Percentiles rank a stretch among this genome's conserved stretches.
These are phyloP conservation scores for Fusarium sp. DNA, from an alignment of 2,329 filamentous ascomycete genomes.

Conservation along the genomic window DNA sequence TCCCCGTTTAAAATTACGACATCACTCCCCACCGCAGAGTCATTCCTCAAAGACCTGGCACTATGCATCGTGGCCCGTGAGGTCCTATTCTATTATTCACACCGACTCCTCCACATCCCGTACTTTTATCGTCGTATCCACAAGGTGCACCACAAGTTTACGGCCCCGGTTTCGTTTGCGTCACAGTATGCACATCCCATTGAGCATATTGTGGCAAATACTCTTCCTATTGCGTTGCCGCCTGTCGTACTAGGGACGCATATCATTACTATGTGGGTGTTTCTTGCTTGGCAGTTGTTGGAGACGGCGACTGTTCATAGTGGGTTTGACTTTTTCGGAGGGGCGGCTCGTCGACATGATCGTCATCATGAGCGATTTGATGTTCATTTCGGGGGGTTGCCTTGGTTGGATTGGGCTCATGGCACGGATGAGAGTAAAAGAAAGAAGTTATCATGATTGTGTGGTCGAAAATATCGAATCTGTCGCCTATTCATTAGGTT, in stretches of 20 bases:
- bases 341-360: constrained; percentile 64
- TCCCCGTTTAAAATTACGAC: constrained; percentile 54
- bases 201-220: constrained; percentile 67
- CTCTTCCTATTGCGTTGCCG: constrained; percentile 63
- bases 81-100: constrained; percentile 66
- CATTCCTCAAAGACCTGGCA: constrained; percentile 55
- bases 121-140: constrained; percentile 63
- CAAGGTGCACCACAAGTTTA: constrained; percentile 68
- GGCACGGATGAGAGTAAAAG: constrained; percentile 54
- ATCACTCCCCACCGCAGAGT: constrained; percentile 50
- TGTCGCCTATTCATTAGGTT: background rate
- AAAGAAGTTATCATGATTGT: background rate
- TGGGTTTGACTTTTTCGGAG: constrained; percentile 66
- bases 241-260: constrained; percentile 60
- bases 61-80: constrained; percentile 60
- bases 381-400: constrained; percentile 65
- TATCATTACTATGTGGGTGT: constrained; percentile 64
- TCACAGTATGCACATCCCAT: constrained; percentile 68
- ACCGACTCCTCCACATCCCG: constrained; percentile 64
- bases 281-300: constrained; percentile 60
- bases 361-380: constrained; percentile 68
- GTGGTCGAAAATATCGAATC: background rate
- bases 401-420: constrained; percentile 66
- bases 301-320: constrained; percentile 68
- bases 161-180: constrained; percentile 65